Percentiles rank a stretch among this genome's conserved stretches.
Evolutionary conservation across 2,329 filamentous ascomycete genomes (phyloP).

Genomic region (Talaromyces sp.): DNA sequence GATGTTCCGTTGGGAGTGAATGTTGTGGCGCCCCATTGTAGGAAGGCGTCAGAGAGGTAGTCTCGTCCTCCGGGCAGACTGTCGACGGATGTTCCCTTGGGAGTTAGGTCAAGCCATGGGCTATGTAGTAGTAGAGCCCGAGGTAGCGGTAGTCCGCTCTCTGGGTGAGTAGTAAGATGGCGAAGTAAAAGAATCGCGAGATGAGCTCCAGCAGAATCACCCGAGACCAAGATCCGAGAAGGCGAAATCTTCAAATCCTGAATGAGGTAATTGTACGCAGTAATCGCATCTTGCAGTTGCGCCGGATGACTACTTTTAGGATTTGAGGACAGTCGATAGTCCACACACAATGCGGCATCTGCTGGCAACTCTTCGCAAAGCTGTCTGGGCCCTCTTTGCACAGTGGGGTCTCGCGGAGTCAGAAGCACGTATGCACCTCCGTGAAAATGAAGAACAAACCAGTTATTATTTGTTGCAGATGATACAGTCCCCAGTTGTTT

Average conservation of each 20-base stretch:
- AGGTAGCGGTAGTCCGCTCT: conserved; percentile 2
- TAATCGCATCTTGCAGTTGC: conserved; percentile 28
- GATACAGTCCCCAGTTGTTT: not conserved
- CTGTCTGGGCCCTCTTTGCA: not conserved
- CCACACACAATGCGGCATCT: conserved; percentile 15
- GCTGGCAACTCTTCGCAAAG: conserved; percentile 13
- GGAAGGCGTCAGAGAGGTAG: not conserved
- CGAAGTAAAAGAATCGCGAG: conserved; percentile 26
- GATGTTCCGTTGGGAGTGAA: not conserved
- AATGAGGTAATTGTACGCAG: conserved; percentile 27
- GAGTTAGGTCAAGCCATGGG: conserved; percentile 14
- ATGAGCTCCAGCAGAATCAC: conserved; percentile 28
- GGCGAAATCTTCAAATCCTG: conserved; percentile 25
- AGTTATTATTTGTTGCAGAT: not conserved
- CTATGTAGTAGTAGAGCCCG: conserved; percentile 7
- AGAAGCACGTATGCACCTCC: conserved; percentile 9
- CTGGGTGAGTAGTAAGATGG: conserved; percentile 23
- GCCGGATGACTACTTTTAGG: conserved; percentile 27
- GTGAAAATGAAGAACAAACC: conserved; percentile 8
- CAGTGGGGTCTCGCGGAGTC: not conserved
- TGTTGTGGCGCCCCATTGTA: conserved; percentile 9
- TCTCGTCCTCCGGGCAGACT: not conserved
- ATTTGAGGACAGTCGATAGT: conserved; percentile 27
- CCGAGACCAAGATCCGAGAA: conserved; percentile 26
- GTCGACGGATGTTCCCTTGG: not conserved